Evolutionary conservation across 495 filamentous ascomycete species (phyloP).

Genomic region (Evernia prunastri): DNA sequence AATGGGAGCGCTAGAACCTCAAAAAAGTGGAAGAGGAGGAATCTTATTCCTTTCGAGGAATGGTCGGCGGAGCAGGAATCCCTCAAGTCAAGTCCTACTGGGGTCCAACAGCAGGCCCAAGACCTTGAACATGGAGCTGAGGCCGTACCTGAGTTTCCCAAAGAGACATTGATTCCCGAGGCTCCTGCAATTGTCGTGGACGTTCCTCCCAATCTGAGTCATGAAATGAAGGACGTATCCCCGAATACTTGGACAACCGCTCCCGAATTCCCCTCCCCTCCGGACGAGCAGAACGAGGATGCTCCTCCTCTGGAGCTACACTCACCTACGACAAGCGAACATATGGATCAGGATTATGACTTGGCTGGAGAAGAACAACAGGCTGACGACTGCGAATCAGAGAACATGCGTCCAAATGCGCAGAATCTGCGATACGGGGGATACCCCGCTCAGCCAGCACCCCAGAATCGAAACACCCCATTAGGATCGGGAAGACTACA

Average conservation of each 20-base stretch:
- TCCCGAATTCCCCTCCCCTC: neutral
- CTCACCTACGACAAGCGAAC: neutral
- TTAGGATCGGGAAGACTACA: slow-evolving; percentile 62
- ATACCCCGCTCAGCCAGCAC: slow-evolving; percentile 48
- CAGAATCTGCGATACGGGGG: slow-evolving; percentile 18
- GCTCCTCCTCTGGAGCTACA: neutral
- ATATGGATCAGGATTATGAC: neutral
- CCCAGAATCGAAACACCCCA: slow-evolving; percentile 52
- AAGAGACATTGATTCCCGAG: neutral
- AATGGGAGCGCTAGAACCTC: slow-evolving; percentile 2
- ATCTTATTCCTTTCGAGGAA: neutral
- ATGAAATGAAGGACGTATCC: neutral
- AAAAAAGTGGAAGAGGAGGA: slow-evolving; percentile 3
- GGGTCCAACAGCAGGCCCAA: neutral
- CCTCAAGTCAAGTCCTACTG: neutral
- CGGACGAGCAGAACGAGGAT: neutral
- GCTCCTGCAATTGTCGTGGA: too few relatives aligned
- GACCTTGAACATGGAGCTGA: neutral
- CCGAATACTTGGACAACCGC: neutral
- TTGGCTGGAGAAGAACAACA: neutral
- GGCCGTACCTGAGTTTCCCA: neutral
- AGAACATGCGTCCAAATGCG: slow-evolving; percentile 13
- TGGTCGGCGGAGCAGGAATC: neutral
- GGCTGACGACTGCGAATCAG: slow-evolving; percentile 11
- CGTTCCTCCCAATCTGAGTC: neutral